Conservation (phyloP, 2,329 filamentous ascomycete species). For the Fonsecaea monophora region DNA sequence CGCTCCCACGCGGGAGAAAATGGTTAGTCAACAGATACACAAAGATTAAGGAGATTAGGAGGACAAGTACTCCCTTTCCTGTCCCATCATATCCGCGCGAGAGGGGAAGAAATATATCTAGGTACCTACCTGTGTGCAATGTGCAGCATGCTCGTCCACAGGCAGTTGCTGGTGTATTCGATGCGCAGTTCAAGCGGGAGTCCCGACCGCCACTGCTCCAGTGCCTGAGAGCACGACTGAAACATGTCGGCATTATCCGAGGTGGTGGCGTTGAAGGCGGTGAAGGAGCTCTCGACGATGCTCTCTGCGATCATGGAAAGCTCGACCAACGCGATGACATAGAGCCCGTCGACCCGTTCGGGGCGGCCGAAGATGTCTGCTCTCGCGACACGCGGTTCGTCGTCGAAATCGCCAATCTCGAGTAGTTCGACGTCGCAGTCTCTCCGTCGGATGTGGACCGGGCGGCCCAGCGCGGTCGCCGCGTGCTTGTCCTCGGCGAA, state of each 20-base stretch:
- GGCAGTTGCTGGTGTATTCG: constrained; percentile 25
- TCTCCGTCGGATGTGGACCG: constrained; percentile 40
- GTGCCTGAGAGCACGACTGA: constrained; percentile 29
- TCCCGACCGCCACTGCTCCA: constrained; percentile 30
- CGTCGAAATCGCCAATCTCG: constrained; percentile 38
- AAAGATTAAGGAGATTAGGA: too few relatives aligned
- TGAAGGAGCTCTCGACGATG: constrained; percentile 33
- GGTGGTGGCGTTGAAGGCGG: constrained; percentile 30
- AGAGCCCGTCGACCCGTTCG: constrained; percentile 26
- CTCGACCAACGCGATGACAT: constrained; percentile 34
- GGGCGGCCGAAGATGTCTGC: constrained; percentile 29
- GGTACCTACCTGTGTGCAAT: constrained; percentile 30
- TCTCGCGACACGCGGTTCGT: constrained; percentile 23
- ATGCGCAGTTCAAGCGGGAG: constrained; percentile 27
- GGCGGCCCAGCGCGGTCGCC: constrained; percentile 38
- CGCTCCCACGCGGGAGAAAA: too few relatives aligned
- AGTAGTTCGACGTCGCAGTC: constrained; percentile 42
- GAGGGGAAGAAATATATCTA: too few relatives aligned
- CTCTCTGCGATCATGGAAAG: constrained; percentile 32
- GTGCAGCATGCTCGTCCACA: constrained; percentile 35
- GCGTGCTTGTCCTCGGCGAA: constrained; percentile 36
- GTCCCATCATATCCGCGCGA: too few relatives aligned
- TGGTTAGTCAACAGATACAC: too few relatives aligned
- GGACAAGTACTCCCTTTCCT: too few relatives aligned
- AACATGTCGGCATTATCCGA: constrained; percentile 31